A percentile compares a stretch with the other conserved stretches of the same genome.
phyloP scores from a whole-genome alignment of 345 rosid genomes.

The Populus pruinosa region DNA sequence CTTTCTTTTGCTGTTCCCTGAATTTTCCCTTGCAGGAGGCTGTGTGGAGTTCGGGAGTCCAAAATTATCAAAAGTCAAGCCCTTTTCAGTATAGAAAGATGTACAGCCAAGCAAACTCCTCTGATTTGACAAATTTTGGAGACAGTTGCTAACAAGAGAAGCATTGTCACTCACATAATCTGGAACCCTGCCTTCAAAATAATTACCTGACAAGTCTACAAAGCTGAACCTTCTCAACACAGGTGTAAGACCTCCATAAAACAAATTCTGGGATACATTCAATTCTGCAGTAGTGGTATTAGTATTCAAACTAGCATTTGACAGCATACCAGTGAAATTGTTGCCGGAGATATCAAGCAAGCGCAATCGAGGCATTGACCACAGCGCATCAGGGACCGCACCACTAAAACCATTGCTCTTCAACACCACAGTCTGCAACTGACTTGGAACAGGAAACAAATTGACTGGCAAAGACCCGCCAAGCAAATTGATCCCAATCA shows the following conservation, averaged over 20 bases:
- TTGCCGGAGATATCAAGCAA: conserved; percentile 71
- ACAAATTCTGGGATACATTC: conserved; percentile 66
- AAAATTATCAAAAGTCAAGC: conserved; percentile 73
- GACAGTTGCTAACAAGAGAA: conserved; percentile 67
- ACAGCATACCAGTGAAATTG: conserved; percentile 68
- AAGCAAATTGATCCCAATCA: conserved; percentile 52
- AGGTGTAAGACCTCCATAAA: conserved; percentile 62
- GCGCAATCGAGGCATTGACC: conserved; percentile 56
- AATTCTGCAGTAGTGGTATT: conserved; percentile 40
- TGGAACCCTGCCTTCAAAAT: conserved; percentile 78
- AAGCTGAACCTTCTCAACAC: conserved; percentile 45
- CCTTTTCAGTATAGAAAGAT: conserved; percentile 57
- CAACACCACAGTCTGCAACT: conserved; percentile 57
- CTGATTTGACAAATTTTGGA: conserved; percentile 53
- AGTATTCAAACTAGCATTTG: conserved; percentile 33
- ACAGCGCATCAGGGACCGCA: conserved; percentile 43
- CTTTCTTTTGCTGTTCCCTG: conserved; percentile 42
- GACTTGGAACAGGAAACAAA: conserved; percentile 51
- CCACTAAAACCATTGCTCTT: conserved; percentile 54
- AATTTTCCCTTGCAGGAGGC: conserved; percentile 30
- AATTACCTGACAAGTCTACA: conserved; percentile 65
- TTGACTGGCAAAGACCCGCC: conserved; percentile 52
- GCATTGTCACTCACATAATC: conserved; percentile 44
- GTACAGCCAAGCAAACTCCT: conserved; percentile 52
- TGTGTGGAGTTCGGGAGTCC: conserved; percentile 60